phyloP scores from a whole-genome alignment of 208 protist species.

The Trichomonas vaginalis region DNA sequence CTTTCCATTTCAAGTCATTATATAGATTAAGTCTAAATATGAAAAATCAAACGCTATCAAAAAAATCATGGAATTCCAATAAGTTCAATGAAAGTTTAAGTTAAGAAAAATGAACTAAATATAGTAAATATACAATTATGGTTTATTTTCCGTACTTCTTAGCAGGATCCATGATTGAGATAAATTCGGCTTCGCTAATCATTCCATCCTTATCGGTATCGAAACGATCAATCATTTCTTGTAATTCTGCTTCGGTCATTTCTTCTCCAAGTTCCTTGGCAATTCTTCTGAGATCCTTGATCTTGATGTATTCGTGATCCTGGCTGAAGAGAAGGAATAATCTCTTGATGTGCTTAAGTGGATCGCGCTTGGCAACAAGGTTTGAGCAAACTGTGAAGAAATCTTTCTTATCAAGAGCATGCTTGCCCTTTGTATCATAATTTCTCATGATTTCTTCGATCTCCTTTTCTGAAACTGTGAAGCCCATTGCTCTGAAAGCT shows the following conservation, averaged over 20 bases:
- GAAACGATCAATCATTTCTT: slow-evolving; percentile 88
- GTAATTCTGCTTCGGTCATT: slow-evolving; percentile 68
- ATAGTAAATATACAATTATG: no score
- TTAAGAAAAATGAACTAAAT: no score
- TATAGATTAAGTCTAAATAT: no score
- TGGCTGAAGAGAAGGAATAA: slow-evolving; percentile 50
- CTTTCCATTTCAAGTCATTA: no score
- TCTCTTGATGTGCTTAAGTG: slow-evolving; percentile 45
- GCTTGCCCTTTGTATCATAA: not conserved
- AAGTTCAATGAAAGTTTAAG: no score
- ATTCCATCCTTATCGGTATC: slow-evolving; percentile 69
- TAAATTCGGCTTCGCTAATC: not conserved
- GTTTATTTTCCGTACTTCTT: not conserved
- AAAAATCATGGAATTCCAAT: no score
- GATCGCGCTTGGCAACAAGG: slow-evolving; percentile 40
- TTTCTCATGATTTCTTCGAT: not conserved
- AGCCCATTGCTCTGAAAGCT: not conserved
- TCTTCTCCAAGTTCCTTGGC: slow-evolving; percentile 38
- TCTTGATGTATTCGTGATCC: slow-evolving; percentile 40
- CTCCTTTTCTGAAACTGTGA: not conserved
- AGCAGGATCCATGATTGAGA: slow-evolving; percentile 2
- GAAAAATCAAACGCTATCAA: no score
- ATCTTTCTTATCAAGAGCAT: not conserved
- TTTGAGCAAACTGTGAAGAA: slow-evolving; percentile 26
- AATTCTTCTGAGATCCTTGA: slow-evolving; percentile 43